Percentiles rank a stretch among this genome's conserved stretches.
phyloP scores from a whole-genome alignment of 2,329 filamentous ascomycete species.

The Orbilia blumenaviensis region DNA sequence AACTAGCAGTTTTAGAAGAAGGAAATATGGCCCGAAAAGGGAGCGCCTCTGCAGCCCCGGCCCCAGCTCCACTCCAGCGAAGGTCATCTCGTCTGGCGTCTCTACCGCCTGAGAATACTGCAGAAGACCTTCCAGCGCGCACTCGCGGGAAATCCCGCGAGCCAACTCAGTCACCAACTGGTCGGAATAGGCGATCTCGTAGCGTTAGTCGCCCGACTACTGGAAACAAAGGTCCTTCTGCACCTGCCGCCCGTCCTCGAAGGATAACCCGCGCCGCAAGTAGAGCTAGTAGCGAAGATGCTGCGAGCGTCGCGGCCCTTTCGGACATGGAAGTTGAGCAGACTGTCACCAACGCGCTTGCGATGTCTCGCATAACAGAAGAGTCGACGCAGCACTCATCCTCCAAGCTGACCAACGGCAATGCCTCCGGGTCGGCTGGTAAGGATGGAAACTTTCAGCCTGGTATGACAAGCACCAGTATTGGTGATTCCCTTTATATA shows the following conservation, averaged over 20 bases:
- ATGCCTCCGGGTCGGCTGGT: constrained; percentile 7
- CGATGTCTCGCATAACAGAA: constrained; percentile 52
- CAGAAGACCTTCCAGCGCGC: constrained; percentile 25
- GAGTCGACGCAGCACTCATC: constrained; percentile 47
- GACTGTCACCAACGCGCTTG: not conserved
- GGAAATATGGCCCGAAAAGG: constrained; percentile 37
- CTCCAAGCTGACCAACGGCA: constrained; percentile 46
- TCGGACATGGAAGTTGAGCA: constrained; percentile 46
- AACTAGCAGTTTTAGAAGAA: not conserved
- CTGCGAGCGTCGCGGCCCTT: constrained; percentile 4
- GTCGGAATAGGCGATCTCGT: constrained; percentile 58
- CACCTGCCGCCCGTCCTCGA: constrained; percentile 56
- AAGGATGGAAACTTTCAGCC: constrained; percentile 43
- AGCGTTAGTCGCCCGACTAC: constrained; percentile 58
- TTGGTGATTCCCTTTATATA: constrained; percentile 36
- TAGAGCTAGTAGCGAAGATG: constrained; percentile 61
- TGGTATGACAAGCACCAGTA: constrained; percentile 48
- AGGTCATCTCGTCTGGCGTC: constrained; percentile 43
- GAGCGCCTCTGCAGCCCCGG: constrained; percentile 13
- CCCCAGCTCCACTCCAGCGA: constrained; percentile 24
- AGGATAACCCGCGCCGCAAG: constrained; percentile 58
- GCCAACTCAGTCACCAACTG: constrained; percentile 56
- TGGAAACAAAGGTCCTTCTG: constrained; percentile 56
- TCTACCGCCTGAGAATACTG: constrained; percentile 38
- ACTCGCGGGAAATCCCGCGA: constrained; percentile 50